phyloP scores from a whole-genome alignment of 2,329 filamentous ascomycete species.

The Ceratocystis albifundus region DNA sequence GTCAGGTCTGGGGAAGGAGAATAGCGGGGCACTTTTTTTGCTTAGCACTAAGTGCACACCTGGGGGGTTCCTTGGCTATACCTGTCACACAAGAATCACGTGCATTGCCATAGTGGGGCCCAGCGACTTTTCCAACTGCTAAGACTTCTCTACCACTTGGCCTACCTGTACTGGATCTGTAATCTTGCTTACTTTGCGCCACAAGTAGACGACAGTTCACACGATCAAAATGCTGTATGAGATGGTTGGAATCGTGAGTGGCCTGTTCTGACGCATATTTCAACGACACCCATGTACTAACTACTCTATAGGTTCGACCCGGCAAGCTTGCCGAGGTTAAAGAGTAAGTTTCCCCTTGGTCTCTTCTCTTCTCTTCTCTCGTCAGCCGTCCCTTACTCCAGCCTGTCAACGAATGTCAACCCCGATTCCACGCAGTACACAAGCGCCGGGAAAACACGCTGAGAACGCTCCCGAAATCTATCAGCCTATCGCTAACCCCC shows the following conservation, averaged over 20 bases:
- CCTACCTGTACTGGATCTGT: neutral
- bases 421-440: conserved; percentile 17
- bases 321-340: conserved; percentile 84
- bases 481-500: too few relatives aligned
- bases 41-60: neutral
- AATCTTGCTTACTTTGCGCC: conserved; percentile 1
- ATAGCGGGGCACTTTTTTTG: neutral
- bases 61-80: neutral
- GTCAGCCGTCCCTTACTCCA: neutral
- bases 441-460: too few relatives aligned
- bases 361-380: neutral
- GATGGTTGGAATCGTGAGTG: conserved; percentile 79
- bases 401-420: neutral
- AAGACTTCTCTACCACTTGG: neutral
- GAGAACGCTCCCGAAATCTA: too few relatives aligned
- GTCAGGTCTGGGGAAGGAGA: neutral
- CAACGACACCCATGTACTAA: conserved; percentile 5
- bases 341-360: conserved; percentile 53
- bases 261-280: conserved; percentile 19
- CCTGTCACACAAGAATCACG: neutral
- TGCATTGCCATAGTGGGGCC: neutral
- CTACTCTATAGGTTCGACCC: conserved; percentile 62
- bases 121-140: conserved; percentile 9
- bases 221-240: conserved; percentile 79
- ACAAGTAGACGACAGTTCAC: neutral